phyloP scores from a whole-genome alignment of 2,329 filamentous ascomycete species.

The Hypocreales sp. region DNA sequence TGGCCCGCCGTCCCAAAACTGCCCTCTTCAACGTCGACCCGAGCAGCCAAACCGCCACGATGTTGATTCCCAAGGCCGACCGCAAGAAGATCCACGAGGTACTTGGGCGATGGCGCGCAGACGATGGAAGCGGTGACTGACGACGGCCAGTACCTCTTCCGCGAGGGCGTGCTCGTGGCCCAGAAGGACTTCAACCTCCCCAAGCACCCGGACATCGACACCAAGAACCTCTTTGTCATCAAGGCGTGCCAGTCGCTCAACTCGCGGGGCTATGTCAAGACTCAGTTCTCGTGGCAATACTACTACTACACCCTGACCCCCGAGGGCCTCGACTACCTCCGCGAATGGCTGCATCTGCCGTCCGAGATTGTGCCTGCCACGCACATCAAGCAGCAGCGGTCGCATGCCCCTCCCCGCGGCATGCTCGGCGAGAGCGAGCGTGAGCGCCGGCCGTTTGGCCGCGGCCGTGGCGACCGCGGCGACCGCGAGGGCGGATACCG shows the following conservation, averaged over 20 bases:
- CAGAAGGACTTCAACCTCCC: conserved; percentile 99
- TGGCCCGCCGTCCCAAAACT: conserved; percentile 19
- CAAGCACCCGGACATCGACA: conserved; percentile 97
- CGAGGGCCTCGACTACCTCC: conserved; percentile 99
- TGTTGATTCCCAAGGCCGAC: conserved; percentile 99
- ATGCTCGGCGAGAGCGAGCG: conserved; percentile 84
- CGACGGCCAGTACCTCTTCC: conserved; percentile 72
- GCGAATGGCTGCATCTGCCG: conserved; percentile 99
- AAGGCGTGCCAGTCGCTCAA: conserved; percentile 98
- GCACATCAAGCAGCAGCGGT: conserved; percentile 99
- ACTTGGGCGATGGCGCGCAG: conserved; percentile 9
- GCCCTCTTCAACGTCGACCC: conserved; percentile 34
- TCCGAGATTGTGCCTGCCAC: conserved; percentile 98
- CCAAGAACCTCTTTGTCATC: conserved; percentile 99
- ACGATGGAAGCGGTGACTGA: conserved; percentile 7
- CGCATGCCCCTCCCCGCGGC: conserved; percentile 91
- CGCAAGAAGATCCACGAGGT: conserved; percentile 99
- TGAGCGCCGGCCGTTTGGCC: conserved; percentile 73
- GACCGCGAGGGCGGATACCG: conserved; percentile 85
- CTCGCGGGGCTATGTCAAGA: conserved; percentile 98
- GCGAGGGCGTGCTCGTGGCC: conserved; percentile 83
- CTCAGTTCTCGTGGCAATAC: conserved; percentile 99
- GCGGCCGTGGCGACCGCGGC: conserved; percentile 63
- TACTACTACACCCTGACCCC: conserved; percentile 99
- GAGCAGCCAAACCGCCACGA: conserved; percentile 42